These are phyloP conservation scores for Lactifluus piperatus DNA, from an alignment of 768 basidiomycete species.

Conservation along the genomic window DNA sequence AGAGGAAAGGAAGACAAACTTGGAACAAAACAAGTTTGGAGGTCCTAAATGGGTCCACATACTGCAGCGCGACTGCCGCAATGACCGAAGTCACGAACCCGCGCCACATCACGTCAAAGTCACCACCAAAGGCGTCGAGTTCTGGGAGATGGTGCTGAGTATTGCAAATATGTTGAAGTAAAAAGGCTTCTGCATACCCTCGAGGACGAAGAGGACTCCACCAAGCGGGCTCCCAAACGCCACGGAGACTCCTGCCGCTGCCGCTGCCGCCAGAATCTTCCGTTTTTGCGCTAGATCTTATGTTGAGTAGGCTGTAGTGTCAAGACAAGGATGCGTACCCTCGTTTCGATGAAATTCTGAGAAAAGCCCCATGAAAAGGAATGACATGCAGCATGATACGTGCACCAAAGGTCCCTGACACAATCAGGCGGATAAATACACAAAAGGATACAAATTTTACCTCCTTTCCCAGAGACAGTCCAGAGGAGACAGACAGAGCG, in stretches of 20 bases:
- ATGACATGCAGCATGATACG: slow-evolving; percentile 76
- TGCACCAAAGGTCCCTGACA: slow-evolving; percentile 74
- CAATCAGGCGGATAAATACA: neutral
- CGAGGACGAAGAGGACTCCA: slow-evolving; percentile 78
- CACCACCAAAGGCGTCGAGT: slow-evolving; percentile 58
- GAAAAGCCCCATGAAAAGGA: slow-evolving; percentile 57
- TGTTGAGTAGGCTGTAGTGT: neutral
- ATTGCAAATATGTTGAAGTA: neutral
- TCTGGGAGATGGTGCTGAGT: slow-evolving; percentile 30
- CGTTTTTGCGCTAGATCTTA: slow-evolving; percentile 57
- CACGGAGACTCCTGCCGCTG: slow-evolving; percentile 80
- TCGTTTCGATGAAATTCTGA: slow-evolving; percentile 70
- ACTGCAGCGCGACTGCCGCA: slow-evolving; percentile 77
- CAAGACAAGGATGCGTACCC: slow-evolving; percentile 33
- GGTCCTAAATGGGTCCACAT: slow-evolving; percentile 79
- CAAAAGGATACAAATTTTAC: slow-evolving; percentile 29
- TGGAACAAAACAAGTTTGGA: slow-evolving; percentile 77
- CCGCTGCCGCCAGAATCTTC: slow-evolving; percentile 73
- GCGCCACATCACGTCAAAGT: slow-evolving; percentile 73
- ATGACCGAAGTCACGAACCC: slow-evolving; percentile 88
- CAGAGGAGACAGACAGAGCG: slow-evolving; percentile 77
- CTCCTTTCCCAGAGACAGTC: slow-evolving; percentile 80
- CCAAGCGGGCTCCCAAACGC: slow-evolving; percentile 85
- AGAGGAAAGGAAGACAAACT: slow-evolving; percentile 30
- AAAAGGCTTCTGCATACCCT: slow-evolving; percentile 34